Conservation (phyloP, 495 filamentous ascomycete genomes). For the Tirmania nivea region DNA sequence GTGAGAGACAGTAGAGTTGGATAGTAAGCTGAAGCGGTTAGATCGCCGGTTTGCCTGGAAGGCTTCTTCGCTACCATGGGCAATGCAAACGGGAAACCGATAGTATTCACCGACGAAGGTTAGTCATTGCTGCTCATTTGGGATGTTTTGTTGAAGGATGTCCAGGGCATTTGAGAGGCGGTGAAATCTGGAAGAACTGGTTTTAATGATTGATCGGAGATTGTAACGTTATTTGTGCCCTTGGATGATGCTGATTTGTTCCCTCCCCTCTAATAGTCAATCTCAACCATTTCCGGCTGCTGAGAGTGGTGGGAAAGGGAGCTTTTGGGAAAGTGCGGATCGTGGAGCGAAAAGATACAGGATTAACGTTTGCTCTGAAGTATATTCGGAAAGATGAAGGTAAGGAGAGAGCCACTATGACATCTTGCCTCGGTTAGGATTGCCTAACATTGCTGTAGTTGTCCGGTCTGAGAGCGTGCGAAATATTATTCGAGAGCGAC, state of each 20-base stretch:
- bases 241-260: slow-evolving; percentile 6
- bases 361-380: slow-evolving; percentile 82
- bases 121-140: slow-evolving; percentile 21
- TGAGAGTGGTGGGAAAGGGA: slow-evolving; percentile 90
- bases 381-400: slow-evolving; percentile 99
- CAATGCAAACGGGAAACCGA: slow-evolving; percentile 80
- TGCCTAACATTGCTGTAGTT: background rate
- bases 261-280: slow-evolving; percentile 38
- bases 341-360: slow-evolving; percentile 90
- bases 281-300: slow-evolving; percentile 86
- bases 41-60: too few relatives aligned
- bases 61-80: slow-evolving; percentile 41
- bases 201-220: background rate
- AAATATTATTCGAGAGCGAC: slow-evolving; percentile 89
- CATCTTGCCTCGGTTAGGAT: background rate
- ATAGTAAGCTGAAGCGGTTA: too few relatives aligned
- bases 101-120: slow-evolving; percentile 87
- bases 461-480: slow-evolving; percentile 92
- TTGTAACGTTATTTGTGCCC: background rate
- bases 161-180: background rate
- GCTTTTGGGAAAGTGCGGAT: slow-evolving; percentile 98
- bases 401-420: slow-evolving; percentile 23
- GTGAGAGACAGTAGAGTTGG: too few relatives aligned
- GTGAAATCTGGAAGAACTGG: background rate
- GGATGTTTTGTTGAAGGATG: slow-evolving; percentile 4